Base-by-base conservation (phyloP, 371 early-diverging fungal genomes). In the Conidiobolus incongruus region DNA sequence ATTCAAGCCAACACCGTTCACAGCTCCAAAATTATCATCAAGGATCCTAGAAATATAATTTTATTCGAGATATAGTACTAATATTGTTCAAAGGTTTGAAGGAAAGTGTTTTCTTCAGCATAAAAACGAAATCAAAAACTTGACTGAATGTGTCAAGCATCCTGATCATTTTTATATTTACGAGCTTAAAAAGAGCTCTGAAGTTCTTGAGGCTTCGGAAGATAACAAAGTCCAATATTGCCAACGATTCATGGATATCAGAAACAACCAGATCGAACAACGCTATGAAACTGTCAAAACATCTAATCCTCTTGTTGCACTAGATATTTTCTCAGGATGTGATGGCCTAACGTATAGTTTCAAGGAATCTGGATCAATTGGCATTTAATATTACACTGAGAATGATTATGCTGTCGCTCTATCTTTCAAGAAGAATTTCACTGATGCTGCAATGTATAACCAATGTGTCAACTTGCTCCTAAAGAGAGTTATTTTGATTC, bases 281-380 rank as follows among this genome's bases (percentile, higher is more conserved):
- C 22, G 19, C 11, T 21, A 46, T 1, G 22, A 43, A 6, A 47
- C 45, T n/a, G n/a, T n/a, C 13, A 17, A 38, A n/a, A 13, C 29
- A 2, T 20, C 24, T 0, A 10, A 32, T 33, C 55, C 52, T 10
- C 56, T 70, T 15, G 49, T 50, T 1, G 72, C 68, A 0, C 47
- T 75, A 21, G 74, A 75, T 48, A 56, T 75, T 32, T 75, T 75
- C 42, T 61, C 68, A 8, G 75, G 74, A 4, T 74, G 72, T 44
- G 74, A 74, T 13, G 74, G 75, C 0, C 46, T 75, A 16, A 69
- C 72, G 0, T 54, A 52, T 20, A 73, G 75, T 31, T 54, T 75
- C 60, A 64, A 72, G 13, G 40, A 54, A 35, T 52, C 60, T 0
- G 66, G 64, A 0, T 44, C 62, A 4, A 52, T 68, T 19, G 61